Conservation (phyloP, 371 early-diverging fungal genomes). For the Lichtheimia hyalospora region DNA sequence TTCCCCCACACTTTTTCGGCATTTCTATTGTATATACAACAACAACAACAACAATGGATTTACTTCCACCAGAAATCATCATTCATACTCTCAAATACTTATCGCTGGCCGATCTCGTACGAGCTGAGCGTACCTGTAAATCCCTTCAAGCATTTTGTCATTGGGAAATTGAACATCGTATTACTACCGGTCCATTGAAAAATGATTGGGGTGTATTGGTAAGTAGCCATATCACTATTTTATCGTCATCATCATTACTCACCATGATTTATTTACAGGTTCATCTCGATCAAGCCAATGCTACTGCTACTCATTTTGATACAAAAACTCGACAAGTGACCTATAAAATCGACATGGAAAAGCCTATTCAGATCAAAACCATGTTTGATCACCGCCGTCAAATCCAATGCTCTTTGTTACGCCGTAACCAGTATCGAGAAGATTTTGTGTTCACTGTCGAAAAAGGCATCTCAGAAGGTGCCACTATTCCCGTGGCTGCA, state of each 20-base stretch:
- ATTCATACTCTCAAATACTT: slow-evolving; percentile 31
- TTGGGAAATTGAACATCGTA: slow-evolving; percentile 38
- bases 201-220: slow-evolving; percentile 43
- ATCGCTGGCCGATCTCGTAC: slow-evolving; percentile 38
- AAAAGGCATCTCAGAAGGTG: slow-evolving; percentile 40
- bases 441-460: slow-evolving; percentile 39
- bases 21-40: background rate
- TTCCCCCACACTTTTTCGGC: background rate
- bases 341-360: slow-evolving; percentile 35
- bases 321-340: slow-evolving; percentile 28
- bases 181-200: slow-evolving; percentile 19
- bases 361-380: slow-evolving; percentile 41
- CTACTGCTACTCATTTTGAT: slow-evolving; percentile 38
- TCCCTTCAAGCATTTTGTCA: slow-evolving; percentile 35
- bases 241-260: background rate
- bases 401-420: slow-evolving; percentile 38
- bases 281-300: slow-evolving; percentile 38
- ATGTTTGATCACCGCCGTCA: slow-evolving; percentile 48
- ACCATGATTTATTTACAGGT: slow-evolving; percentile 21
- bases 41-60: slow-evolving; percentile 12
- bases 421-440: slow-evolving; percentile 22
- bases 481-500: slow-evolving; percentile 26
- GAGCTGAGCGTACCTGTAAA: slow-evolving; percentile 38
- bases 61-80: slow-evolving; percentile 44
- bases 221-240: slow-evolving; percentile 8